Percentiles rank a stretch among this genome's conserved stretches.
Evolutionary conservation across 352 stramenopile species (phyloP).

Genomic region (Globisporangium spinosum): DNA sequence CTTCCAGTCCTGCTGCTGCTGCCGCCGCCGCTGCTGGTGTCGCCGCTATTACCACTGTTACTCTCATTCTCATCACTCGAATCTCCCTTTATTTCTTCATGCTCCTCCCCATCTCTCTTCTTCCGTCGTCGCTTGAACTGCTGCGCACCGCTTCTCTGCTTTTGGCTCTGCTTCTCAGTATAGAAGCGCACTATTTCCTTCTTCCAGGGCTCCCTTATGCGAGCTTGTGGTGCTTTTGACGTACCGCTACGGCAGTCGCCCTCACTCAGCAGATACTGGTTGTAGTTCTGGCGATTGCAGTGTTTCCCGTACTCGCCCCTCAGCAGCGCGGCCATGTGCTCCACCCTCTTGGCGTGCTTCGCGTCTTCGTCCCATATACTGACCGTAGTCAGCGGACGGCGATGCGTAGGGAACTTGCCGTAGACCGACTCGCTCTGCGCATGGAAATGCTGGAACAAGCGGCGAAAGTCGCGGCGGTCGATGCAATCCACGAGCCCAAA

Average conservation of each 20-base stretch:
- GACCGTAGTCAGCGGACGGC: not conserved
- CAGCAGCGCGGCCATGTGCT: slow-evolving; percentile 19
- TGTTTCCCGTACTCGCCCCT: slow-evolving; percentile 30
- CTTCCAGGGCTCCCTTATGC: slow-evolving; percentile 2
- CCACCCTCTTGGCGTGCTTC: slow-evolving; percentile 15
- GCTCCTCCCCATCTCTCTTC: not conserved
- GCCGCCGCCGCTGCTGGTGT: not conserved
- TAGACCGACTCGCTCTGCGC: slow-evolving; percentile 21
- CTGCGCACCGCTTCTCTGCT: not conserved
- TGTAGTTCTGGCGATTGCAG: slow-evolving; percentile 39
- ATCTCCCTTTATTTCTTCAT: slow-evolving; percentile 11
- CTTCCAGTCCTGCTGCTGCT: not conserved
- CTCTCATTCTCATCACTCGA: slow-evolving; percentile 2
- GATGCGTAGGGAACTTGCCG: slow-evolving; percentile 7
- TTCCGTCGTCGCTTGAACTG: not conserved
- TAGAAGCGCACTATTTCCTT: slow-evolving; percentile 13
- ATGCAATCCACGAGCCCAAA: slow-evolving; percentile 36
- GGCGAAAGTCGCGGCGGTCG: slow-evolving; percentile 29
- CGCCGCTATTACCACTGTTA: not conserved
- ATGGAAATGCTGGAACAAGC: slow-evolving; percentile 38
- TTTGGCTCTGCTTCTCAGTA: slow-evolving; percentile 1
- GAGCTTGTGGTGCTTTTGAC: not conserved
- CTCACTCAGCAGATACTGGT: slow-evolving; percentile 34
- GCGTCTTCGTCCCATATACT: slow-evolving; percentile 11
- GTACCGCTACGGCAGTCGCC: slow-evolving; percentile 6